These are phyloP conservation scores for Salix arbutifolia DNA, from an alignment of 345 rosid species.

Conservation along the genomic window DNA sequence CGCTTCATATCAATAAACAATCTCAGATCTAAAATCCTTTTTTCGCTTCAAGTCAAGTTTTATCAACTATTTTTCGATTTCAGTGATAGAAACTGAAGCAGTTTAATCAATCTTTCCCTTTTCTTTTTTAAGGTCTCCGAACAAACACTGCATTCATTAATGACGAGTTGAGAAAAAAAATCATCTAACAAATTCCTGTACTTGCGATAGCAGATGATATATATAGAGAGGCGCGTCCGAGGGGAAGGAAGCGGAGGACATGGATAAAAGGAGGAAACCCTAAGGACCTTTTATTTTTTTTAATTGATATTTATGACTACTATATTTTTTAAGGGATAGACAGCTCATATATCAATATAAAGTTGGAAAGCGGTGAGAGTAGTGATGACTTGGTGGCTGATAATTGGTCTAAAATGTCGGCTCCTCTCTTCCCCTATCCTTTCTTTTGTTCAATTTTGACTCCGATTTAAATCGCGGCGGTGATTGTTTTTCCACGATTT, in stretches of 20 bases:
- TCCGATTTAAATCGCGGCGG: background rate
- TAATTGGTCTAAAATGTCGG: background rate
- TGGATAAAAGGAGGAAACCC: background rate
- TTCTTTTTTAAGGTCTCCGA: background rate
- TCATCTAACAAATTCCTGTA: too few species aligned
- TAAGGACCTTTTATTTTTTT: too few species aligned
- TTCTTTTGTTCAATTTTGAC: background rate
- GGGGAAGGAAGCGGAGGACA: background rate
- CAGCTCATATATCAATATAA: background rate
- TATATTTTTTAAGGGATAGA: background rate
- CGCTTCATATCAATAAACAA: constrained; percentile 34
- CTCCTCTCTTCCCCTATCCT: background rate
- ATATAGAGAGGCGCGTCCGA: background rate
- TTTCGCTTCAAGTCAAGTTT: background rate
- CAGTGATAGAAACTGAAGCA: background rate
- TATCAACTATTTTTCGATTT: background rate
- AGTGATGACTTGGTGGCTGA: background rate
- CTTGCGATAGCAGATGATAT: background rate
- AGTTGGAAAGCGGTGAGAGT: background rate
- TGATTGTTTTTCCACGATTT: too few species aligned
- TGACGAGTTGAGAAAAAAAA: too few species aligned
- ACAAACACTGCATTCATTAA: background rate
- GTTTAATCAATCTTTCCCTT: background rate
- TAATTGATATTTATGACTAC: too few species aligned
- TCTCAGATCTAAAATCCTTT: background rate